phyloP scores from a whole-genome alignment of 257 asterid species.

The Nicotiana tomentosiformis region DNA sequence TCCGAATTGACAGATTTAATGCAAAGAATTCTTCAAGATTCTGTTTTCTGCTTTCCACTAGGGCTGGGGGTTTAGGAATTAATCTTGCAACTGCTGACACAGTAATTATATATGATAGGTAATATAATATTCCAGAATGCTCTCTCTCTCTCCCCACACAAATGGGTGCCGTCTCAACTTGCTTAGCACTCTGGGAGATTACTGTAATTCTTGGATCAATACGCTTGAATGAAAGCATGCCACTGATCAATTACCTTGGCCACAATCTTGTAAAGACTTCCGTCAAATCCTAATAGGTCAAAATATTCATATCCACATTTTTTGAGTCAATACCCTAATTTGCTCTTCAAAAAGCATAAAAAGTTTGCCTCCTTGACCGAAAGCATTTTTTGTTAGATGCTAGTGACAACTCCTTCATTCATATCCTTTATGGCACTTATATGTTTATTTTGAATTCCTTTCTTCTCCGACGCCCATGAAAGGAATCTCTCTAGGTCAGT shows the following conservation, averaged over 20 bases:
- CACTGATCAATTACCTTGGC: background rate
- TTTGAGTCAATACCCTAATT: background rate
- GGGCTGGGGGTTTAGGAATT: constrained; percentile 99
- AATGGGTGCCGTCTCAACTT: background rate
- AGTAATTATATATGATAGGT: constrained; percentile 96
- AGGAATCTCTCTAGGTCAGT: no score
- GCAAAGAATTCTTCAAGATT: constrained; percentile 93
- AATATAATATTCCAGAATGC: constrained; percentile 11
- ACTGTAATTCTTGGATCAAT: background rate
- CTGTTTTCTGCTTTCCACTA: constrained; percentile 94
- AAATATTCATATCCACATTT: background rate
- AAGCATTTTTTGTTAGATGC: background rate
- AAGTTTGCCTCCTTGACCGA: background rate
- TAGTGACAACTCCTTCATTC: background rate
- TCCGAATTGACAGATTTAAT: constrained; percentile 95
- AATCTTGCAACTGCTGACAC: constrained; percentile 99
- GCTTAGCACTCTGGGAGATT: background rate
- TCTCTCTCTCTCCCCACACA: background rate
- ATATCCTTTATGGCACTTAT: no score
- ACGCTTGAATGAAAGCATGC: background rate
- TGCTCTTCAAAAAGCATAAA: background rate
- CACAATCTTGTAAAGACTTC: background rate
- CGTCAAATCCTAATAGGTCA: background rate
- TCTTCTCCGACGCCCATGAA: no score
- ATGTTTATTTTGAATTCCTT: no score